Percentiles rank a stretch among this genome's conserved stretches.
Evolutionary conservation across 2,329 filamentous ascomycete species (phyloP).

Genomic region (Talaromyces pinophilus): DNA sequence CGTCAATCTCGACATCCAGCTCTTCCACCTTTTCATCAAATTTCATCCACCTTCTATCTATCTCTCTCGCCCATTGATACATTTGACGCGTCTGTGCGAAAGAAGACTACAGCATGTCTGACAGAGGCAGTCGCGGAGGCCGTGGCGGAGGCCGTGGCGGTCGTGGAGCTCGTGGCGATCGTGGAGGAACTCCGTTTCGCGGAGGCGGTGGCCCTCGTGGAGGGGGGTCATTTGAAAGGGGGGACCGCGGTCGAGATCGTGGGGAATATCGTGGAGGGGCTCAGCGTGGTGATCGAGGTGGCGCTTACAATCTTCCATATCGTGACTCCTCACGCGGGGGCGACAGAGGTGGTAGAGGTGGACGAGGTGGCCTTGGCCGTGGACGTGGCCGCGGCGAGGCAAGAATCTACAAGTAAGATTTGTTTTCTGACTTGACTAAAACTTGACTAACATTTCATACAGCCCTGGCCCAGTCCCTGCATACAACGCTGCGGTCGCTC

Average conservation of each 20-base stretch:
- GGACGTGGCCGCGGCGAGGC: conserved; percentile 28
- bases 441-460: not conserved
- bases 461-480: not conserved
- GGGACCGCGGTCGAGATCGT: conserved; percentile 27
- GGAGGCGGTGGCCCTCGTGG: conserved; percentile 14
- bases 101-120: not conserved
- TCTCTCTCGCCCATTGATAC: not conserved
- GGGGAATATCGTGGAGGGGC: conserved; percentile 18
- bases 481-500: not conserved
- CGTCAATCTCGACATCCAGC: not conserved
- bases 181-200: not conserved
- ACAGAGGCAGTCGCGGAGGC: not conserved
- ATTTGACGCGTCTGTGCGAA: not conserved
- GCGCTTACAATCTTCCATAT: not conserved
- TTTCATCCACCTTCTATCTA: not conserved
- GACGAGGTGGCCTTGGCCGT: conserved; percentile 21
- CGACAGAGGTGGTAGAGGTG: not conserved
- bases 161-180: not conserved
- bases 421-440: not conserved
- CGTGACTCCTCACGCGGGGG: conserved; percentile 3
- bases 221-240: not conserved
- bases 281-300: conserved; percentile 7
- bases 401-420: conserved; percentile 21
- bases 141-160: not conserved
- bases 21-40: not conserved